Base-by-base conservation (phyloP, 1,284 basidiomycete species). In the Anthracocystis walkeri region DNA sequence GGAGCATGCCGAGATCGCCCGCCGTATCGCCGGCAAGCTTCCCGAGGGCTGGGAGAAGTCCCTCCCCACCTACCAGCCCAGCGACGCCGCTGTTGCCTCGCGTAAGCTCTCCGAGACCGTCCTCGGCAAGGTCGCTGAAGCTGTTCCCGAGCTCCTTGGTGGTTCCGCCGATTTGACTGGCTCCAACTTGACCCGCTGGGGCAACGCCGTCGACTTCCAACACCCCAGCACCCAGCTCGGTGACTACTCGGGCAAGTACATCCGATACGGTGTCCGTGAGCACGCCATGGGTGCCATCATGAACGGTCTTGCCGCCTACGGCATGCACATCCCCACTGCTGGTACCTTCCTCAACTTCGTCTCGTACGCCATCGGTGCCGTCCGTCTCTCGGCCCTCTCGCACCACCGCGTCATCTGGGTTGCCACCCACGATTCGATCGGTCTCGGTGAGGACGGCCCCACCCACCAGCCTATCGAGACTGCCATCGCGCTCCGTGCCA, bases 201-300 rank as follows among this genome's bases (percentile, higher is more conserved):
- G 93, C 88, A 89, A 89, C 80, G 90, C 89, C 61, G 88, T 91
- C 72, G 95, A 97, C 87, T 97, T 97, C 91, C 95, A 97, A 87
- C 92, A 90, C 61, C 92, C 93, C 21, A 58, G 46, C 67, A 91
- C 89, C 86, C 94, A 92, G 48, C 89, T 97, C 58, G 95, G 95
- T 70, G 89, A 87, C 77, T 97, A 94, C 87, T 87, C 90, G 68
- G 95, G 95, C 67, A 92, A 91, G 58, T 97, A 97, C 87, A 90
- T 97, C 86, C 92, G 94, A 64, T 97, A 93, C 87, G 95, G 95
- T 90, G 94, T 97, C 66, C 93, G 95, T 87, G 95, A 97, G 87
- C 95, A 97, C 87, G 95, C 89, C 82, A 97, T 97, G 95, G 93
- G 92, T 83, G 95, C 95, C 72, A 94, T 97, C 84, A 93, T 92